These are phyloP conservation scores for Exidia glandulosa DNA, from an alignment of 768 basidiomycete species.

Conservation along the genomic window DNA sequence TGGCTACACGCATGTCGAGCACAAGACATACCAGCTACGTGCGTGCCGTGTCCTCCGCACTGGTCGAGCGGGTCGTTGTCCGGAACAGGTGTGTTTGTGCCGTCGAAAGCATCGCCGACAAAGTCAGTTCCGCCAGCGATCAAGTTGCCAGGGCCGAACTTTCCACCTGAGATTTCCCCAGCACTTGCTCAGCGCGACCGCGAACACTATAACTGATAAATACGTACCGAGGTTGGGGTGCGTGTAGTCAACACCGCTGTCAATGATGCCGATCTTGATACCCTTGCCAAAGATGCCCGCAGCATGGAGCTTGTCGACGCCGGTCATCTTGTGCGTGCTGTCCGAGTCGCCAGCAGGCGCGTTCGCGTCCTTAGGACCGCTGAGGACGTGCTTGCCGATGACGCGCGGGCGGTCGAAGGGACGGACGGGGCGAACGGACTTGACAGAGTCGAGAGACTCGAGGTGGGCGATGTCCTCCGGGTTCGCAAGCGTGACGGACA, in stretches of 20 bases:
- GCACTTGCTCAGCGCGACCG: not conserved
- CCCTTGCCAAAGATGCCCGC: conserved; percentile 24
- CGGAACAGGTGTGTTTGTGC: not conserved
- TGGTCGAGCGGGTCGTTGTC: conserved; percentile 7
- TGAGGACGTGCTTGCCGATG: not conserved
- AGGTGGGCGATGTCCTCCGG: conserved; percentile 23
- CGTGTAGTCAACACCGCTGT: conserved; percentile 2
- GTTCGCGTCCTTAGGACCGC: conserved; percentile 1
- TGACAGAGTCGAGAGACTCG: conserved; percentile 50
- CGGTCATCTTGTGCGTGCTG: conserved; percentile 9
- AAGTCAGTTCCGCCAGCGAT: conserved; percentile 5
- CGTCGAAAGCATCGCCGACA: conserved; percentile 8
- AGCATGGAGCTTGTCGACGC: conserved; percentile 24
- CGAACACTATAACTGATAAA: no score
- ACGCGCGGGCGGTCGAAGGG: conserved; percentile 26
- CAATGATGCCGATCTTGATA: conserved; percentile 22
- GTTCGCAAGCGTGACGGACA: not conserved
- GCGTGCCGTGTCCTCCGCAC: conserved; percentile 5
- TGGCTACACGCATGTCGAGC: not conserved
- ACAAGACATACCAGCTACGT: conserved; percentile 22
- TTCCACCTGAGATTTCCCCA: conserved; percentile 4
- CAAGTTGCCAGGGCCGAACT: conserved; percentile 5
- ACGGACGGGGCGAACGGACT: conserved; percentile 45
- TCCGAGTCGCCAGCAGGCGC: conserved; percentile 2
- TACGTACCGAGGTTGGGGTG: conserved; percentile 2